Conservation (phyloP, 208 protist genomes). For the Acanthamoeba royreba region DNA sequence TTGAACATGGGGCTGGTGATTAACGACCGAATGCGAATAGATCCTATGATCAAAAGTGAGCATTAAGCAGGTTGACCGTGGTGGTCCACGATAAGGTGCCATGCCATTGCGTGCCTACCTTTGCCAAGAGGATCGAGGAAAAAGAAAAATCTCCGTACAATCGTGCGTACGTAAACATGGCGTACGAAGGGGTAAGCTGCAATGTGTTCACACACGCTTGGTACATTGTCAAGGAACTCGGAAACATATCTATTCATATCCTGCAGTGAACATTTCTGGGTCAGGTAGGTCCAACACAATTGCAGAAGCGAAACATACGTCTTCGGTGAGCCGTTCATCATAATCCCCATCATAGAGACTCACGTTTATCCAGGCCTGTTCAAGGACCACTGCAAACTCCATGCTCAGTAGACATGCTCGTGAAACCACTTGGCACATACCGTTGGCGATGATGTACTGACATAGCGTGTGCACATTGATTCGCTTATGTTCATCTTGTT, state of each 20-base stretch:
- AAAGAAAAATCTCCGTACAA: not conserved
- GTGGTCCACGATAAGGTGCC: not conserved
- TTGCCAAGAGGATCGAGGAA: constrained; percentile 1
- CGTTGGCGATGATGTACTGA: not conserved
- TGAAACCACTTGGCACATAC: not conserved
- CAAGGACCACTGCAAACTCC: not conserved
- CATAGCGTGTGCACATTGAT: not conserved
- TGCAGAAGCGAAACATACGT: not conserved
- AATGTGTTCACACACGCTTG: not conserved
- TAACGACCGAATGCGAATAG: not conserved
- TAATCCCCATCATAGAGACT: not conserved
- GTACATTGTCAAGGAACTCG: not conserved
- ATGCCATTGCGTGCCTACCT: not conserved
- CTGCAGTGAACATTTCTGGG: not conserved
- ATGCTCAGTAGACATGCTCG: not conserved
- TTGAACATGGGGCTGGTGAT: constrained; percentile 15
- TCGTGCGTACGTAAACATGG: not conserved
- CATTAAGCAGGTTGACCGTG: not conserved
- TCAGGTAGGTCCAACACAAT: not conserved
- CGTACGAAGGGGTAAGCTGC: not conserved
- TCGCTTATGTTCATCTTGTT: not conserved
- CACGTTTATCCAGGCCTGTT: not conserved
- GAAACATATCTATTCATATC: not conserved
- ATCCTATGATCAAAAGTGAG: not conserved
- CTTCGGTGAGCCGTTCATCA: not conserved